Conservation (phyloP, 2,329 filamentous ascomycete genomes). For the Colletotrichum musae region DNA sequence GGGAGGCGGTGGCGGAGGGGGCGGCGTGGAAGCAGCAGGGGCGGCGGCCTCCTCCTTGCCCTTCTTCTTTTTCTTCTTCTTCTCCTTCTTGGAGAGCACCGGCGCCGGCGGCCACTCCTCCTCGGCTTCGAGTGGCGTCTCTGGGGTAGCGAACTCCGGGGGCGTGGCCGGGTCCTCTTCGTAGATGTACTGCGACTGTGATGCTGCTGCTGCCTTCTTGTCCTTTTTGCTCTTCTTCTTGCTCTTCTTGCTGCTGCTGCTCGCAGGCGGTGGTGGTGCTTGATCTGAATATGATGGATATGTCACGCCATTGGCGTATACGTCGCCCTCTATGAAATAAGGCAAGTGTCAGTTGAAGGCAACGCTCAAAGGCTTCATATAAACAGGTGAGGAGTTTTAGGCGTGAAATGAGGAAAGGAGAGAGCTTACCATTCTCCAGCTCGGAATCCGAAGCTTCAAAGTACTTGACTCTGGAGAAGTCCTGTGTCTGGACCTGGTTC, state of each 20-base stretch:
- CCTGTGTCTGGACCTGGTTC: conserved; percentile 56
- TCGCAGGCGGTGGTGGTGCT: conserved; percentile 8
- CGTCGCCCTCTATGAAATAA: conserved; percentile 28
- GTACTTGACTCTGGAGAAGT: conserved; percentile 61
- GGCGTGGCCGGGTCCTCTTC: conserved; percentile 10
- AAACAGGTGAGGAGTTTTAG: too few species aligned
- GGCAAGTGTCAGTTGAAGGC: too few species aligned
- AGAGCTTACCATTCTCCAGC: conserved; percentile 36
- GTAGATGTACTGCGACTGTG: conserved; percentile 3
- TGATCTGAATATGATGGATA: conserved; percentile 32
- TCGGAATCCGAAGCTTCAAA: conserved; percentile 57
- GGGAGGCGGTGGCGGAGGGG: conserved; percentile 8
- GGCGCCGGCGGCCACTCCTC: conserved; percentile 36
- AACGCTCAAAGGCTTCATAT: too few species aligned
- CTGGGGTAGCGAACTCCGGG: conserved; percentile 21
- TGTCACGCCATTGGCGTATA: conserved; percentile 33
- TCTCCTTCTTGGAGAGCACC: conserved; percentile 35
- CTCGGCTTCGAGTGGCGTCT: conserved; percentile 24
- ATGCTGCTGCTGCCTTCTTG: conserved; percentile 25
- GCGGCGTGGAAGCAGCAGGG: not conserved
- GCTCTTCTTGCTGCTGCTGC: conserved; percentile 32
- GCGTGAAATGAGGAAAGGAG: not conserved
- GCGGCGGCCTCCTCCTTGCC: conserved; percentile 20
- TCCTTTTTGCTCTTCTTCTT: conserved; percentile 44
- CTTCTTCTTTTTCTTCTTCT: conserved; percentile 41